A percentile compares a stretch with the other conserved stretches of the same genome.
These are phyloP conservation scores for Phalaenopsis hybrid DNA, from an alignment of 116 monocot species.

Conservation along the genomic window DNA sequence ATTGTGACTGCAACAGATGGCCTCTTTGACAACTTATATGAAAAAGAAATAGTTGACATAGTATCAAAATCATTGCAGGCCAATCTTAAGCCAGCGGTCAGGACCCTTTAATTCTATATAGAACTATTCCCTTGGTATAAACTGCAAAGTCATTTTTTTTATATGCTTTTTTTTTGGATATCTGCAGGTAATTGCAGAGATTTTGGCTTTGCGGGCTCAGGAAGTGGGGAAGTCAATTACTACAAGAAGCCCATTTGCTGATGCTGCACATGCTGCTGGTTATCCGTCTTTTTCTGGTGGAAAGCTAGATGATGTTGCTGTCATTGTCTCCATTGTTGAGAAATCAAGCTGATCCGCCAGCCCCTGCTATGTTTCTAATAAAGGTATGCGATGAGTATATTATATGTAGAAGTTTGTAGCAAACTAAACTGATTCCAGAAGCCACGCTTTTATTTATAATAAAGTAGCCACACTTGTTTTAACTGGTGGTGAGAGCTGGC, in stretches of 20 bases:
- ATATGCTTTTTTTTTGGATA: not conserved
- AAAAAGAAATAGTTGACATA: constrained; percentile 59
- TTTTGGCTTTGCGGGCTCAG: constrained; percentile 54
- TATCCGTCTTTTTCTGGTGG: constrained; percentile 69
- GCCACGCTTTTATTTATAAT: too few relatives aligned
- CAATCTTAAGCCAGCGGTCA: constrained; percentile 50
- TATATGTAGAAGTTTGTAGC: not conserved
- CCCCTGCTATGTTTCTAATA: not conserved
- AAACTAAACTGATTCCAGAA: too few relatives aligned
- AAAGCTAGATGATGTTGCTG: constrained; percentile 92
- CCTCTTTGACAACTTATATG: constrained; percentile 82
- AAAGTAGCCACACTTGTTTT: too few relatives aligned
- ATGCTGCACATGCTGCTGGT: constrained; percentile 75
- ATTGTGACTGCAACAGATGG: constrained; percentile 84
- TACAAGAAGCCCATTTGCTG: constrained; percentile 71
- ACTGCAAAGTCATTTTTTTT: not conserved
- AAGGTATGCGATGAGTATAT: not conserved
- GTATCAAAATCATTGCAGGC: constrained; percentile 56
- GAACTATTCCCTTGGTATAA: not conserved
- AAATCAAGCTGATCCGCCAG: constrained; percentile 9
- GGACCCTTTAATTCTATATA: not conserved
- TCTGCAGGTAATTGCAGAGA: constrained; percentile 66
- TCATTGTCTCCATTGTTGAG: constrained; percentile 66
- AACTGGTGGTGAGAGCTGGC: too few relatives aligned
- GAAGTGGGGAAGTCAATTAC: constrained; percentile 60